Percentiles rank a stretch among this genome's conserved stretches.
phyloP scores from a whole-genome alignment of 129 eudicot species.

The Pittosporum tobira region DNA sequence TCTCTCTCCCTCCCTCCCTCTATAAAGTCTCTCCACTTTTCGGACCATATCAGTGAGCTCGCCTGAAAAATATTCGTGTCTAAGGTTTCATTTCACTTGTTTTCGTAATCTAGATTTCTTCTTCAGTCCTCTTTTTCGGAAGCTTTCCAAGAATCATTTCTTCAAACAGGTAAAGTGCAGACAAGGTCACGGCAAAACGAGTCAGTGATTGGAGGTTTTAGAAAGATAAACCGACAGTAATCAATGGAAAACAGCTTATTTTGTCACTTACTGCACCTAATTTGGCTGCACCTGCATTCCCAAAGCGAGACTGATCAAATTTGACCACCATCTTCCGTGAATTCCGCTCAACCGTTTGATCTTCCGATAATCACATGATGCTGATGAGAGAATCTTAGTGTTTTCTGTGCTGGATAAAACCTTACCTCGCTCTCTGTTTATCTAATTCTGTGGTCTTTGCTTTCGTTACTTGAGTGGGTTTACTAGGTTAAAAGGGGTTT shows the following conservation, averaged over 20 bases:
- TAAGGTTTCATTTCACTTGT: slow-evolving; percentile 22
- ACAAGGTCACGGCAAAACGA: too few species aligned
- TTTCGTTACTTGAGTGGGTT: too few species aligned
- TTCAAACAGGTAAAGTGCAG: too few species aligned
- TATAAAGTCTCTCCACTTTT: neutral
- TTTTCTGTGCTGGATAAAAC: too few species aligned
- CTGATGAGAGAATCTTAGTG: too few species aligned
- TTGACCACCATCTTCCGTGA: neutral
- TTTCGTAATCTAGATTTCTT: too few species aligned
- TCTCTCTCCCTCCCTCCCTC: slow-evolving; percentile 17
- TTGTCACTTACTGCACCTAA: slow-evolving; percentile 23
- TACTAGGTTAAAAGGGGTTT: neutral
- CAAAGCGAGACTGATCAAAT: too few species aligned
- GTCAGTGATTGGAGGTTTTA: too few species aligned
- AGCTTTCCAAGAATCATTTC: too few species aligned
- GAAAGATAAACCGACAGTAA: neutral
- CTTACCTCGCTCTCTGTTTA: neutral
- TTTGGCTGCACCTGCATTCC: slow-evolving; percentile 11
- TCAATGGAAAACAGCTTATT: slow-evolving; percentile 8
- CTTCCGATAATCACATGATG: neutral
- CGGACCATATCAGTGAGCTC: neutral
- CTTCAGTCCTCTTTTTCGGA: neutral
- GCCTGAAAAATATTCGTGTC: slow-evolving; percentile 10
- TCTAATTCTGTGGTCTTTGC: neutral
- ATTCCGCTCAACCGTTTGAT: neutral